Conservation (phyloP, 495 filamentous ascomycete species). For the Penicillium ucsense region DNA sequence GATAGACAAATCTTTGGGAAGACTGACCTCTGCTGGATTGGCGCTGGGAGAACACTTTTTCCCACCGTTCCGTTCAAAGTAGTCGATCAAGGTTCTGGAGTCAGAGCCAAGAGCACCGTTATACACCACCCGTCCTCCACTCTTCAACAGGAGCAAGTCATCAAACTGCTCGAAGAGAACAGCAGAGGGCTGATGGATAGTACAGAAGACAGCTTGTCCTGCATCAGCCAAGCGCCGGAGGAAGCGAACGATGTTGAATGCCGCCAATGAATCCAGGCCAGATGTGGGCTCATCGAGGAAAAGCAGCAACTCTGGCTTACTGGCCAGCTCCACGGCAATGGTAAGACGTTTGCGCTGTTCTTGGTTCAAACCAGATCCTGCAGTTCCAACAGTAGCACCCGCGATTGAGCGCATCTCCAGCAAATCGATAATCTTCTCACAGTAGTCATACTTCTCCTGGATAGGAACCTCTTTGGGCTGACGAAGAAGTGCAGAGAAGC, state of each 20-base stretch:
- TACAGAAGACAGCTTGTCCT: conserved; percentile 65
- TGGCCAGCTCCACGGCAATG: conserved; percentile 61
- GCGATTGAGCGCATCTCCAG: conserved; percentile 51
- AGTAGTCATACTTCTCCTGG: conserved; percentile 55
- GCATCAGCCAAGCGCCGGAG: conserved; percentile 55
- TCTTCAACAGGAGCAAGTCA: conserved; percentile 56
- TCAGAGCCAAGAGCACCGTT: conserved; percentile 53
- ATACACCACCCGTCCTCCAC: conserved; percentile 62
- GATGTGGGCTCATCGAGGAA: conserved; percentile 76
- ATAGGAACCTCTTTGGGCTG: conserved; percentile 46
- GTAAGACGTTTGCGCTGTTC: conserved; percentile 57
- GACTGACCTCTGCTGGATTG: conserved; percentile 51
- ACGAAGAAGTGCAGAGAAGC: conserved; percentile 50
- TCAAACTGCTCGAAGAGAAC: conserved; percentile 70
- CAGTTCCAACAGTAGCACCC: conserved; percentile 44
- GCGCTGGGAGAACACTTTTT: conserved; percentile 43
- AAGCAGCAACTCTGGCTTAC: conserved; percentile 55
- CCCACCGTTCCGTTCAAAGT: conserved; percentile 55
- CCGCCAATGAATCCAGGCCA: conserved; percentile 56
- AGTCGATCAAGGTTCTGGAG: conserved; percentile 46
- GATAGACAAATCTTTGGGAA: background rate
- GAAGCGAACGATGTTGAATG: conserved; percentile 57
- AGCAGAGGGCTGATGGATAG: conserved; percentile 73
- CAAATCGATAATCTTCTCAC: conserved; percentile 48
- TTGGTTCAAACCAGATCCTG: conserved; percentile 44